Base-by-base conservation (phyloP, 176 grass and related monocot species). In the Aechmea fasciata region DNA sequence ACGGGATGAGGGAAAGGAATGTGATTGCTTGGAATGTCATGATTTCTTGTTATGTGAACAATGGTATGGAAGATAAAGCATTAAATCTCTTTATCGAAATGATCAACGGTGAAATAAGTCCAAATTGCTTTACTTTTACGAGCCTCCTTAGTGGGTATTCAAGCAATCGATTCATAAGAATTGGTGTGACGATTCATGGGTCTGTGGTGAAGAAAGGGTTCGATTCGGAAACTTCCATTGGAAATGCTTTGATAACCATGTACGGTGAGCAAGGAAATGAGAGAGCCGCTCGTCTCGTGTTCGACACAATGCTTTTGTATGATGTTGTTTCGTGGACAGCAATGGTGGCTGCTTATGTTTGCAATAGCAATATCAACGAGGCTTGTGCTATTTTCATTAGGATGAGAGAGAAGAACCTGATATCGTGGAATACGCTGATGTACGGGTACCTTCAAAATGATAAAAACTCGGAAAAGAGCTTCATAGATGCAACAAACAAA, bases 351-450 rank as follows among this genome's bases (percentile, higher is more conserved):
- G 75, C 75, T 69, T 77, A 77, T 69, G 17, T 50, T 62, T 69
- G 51, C 48, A 29, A 50, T 49, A 55, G 22, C 15, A 25, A 77
- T 24, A 25, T 77, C 33, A 41, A 50, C 49, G 75, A 53, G 49
- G 75, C 75, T 77, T 33, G 20, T 69, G 12, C 47, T 48, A 69
- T 69, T 11, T 77, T 77, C 61, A 9, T 50, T 61, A n/a, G 47
- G 51, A 77, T 69, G 65, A 65, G 52, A 17, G 47, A 33, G 18
- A 77, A 77, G 33, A 77, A 68, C 52, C 75, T 50, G 51, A 77
- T 77, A 57, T 69, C 75, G 15, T 69, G 74, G 74, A 77, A 77
- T 47, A 77, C 74, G 11, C 47, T 77, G 52, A 69, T 77, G 74
- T 68, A 62, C 49, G 75, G 75, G 2, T 69, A 77, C 52, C 24